phyloP scores from a whole-genome alignment of 352 stramenopile species.

The Phytophthora melonis region DNA sequence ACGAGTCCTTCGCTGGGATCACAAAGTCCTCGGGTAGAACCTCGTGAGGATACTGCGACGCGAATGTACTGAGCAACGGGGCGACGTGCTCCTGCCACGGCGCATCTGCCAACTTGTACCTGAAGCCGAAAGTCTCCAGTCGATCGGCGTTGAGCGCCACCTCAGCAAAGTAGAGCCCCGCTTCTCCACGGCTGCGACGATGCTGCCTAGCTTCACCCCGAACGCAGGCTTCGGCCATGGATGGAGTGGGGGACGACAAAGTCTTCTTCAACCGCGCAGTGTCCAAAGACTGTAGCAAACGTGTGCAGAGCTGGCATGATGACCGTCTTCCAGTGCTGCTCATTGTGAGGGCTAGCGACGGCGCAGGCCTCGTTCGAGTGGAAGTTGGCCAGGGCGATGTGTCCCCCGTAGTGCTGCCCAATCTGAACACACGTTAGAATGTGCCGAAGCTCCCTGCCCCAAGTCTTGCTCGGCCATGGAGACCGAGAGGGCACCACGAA shows the following conservation, averaged over 20 bases:
- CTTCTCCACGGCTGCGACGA: constrained; percentile 27
- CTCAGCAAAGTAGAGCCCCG: constrained; percentile 32
- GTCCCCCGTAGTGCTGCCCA: constrained; percentile 33
- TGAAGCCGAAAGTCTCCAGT: constrained; percentile 40
- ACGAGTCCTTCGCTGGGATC: constrained; percentile 23
- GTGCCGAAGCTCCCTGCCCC: constrained; percentile 28
- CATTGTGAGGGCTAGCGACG: constrained; percentile 5
- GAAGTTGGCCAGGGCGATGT: constrained; percentile 27
- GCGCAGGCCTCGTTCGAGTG: constrained; percentile 13
- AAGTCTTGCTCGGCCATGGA: constrained; percentile 38
- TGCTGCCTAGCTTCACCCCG: constrained; percentile 21
- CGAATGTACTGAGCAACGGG: constrained; percentile 31
- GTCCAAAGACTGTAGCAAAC: constrained; percentile 36
- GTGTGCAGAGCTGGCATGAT: constrained; percentile 36
- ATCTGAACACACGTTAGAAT: constrained; percentile 33
- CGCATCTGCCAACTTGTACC: constrained; percentile 34
- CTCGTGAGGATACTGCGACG: constrained; percentile 25
- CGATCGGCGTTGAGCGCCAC: constrained; percentile 38
- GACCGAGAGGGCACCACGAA: constrained; percentile 39
- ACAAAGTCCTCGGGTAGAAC: constrained; percentile 43
- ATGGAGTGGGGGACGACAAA: constrained; percentile 28
- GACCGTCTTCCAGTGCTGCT: constrained; percentile 24
- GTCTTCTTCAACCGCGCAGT: constrained; percentile 28
- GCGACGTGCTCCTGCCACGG: constrained; percentile 27
- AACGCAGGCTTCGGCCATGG: constrained; percentile 33